Evolutionary conservation across 2,329 filamentous ascomycete species (phyloP).

Genomic region (Aspergillus tubingensis): DNA sequence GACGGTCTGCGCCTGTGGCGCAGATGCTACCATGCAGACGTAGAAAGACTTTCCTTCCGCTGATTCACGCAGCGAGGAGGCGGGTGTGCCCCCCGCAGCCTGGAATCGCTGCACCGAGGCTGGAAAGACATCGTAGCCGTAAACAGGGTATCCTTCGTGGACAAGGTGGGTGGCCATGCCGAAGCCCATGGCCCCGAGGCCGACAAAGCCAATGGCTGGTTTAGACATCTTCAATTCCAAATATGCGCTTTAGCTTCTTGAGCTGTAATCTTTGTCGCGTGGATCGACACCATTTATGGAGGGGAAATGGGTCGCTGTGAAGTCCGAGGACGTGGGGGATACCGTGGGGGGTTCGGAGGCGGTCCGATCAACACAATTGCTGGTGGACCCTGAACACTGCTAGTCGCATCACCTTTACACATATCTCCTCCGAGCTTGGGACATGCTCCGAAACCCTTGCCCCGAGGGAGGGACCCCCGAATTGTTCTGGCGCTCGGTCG

Average conservation of each 20-base stretch:
- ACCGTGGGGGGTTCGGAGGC: slow-evolving; percentile 9
- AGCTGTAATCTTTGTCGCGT: neutral
- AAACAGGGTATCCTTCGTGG: slow-evolving; percentile 66
- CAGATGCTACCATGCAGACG: slow-evolving; percentile 75
- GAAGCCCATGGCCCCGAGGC: slow-evolving; percentile 79
- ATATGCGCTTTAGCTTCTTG: too few relatives aligned
- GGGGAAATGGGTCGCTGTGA: neutral
- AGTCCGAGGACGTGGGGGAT: neutral
- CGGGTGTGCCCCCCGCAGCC: slow-evolving; percentile 61
- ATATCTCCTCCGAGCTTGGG: too few relatives aligned
- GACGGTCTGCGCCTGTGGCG: slow-evolving; percentile 66
- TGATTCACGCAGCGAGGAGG: slow-evolving; percentile 62
- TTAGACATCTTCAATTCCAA: slow-evolving; percentile 41
- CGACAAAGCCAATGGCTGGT: slow-evolving; percentile 65
- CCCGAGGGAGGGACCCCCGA: too few relatives aligned
- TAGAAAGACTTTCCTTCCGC: slow-evolving; percentile 62
- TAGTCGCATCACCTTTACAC: too few relatives aligned
- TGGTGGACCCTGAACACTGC: too few relatives aligned
- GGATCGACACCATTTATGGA: neutral
- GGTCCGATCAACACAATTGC: neutral
- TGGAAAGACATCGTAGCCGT: slow-evolving; percentile 70
- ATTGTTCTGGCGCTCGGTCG: too few relatives aligned
- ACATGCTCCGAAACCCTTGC: too few relatives aligned
- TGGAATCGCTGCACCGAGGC: slow-evolving; percentile 68
- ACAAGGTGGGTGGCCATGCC: slow-evolving; percentile 77